A percentile compares a stretch with the other conserved stretches of the same genome.
These are phyloP conservation scores for Penicillium malachiteum DNA, from an alignment of 495 filamentous ascomycete species.

Conservation along the genomic window DNA sequence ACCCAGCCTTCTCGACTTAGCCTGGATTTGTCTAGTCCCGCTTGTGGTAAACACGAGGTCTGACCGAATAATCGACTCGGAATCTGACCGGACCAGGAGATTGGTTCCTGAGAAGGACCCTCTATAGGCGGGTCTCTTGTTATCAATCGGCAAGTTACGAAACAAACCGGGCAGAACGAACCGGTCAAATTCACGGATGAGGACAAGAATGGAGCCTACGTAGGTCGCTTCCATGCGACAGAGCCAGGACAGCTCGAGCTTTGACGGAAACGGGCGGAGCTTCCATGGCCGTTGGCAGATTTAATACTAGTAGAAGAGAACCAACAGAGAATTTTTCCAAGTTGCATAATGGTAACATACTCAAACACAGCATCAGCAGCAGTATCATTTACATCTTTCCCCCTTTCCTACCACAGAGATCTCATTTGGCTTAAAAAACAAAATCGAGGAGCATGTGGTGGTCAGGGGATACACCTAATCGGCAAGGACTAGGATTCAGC, in stretches of 20 bases:
- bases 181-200: not conserved
- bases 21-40: conserved; percentile 13
- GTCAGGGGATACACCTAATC: conserved; percentile 11
- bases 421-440: not conserved
- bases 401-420: not conserved
- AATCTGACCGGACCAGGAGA: not conserved
- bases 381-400: conserved; percentile 52
- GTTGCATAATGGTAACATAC: conserved; percentile 27
- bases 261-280: not conserved
- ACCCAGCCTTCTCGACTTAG: conserved; percentile 11
- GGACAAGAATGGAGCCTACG: not conserved
- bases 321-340: not conserved
- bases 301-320: not conserved
- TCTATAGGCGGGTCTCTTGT: not conserved
- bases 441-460: no score
- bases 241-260: not conserved
- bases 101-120: not conserved
- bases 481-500: conserved; percentile 8
- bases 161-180: not conserved
- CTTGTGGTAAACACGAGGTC: not conserved
- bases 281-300: not conserved
- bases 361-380: conserved; percentile 39
- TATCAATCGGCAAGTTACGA: not conserved
- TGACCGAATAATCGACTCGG: not conserved
- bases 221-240: not conserved